Evolutionary conservation across 192 early-diverging fungal genomes (phyloP), one percentile per base, ranked within the genome.

Genomic region (Mortierella hygrophila): DNA sequence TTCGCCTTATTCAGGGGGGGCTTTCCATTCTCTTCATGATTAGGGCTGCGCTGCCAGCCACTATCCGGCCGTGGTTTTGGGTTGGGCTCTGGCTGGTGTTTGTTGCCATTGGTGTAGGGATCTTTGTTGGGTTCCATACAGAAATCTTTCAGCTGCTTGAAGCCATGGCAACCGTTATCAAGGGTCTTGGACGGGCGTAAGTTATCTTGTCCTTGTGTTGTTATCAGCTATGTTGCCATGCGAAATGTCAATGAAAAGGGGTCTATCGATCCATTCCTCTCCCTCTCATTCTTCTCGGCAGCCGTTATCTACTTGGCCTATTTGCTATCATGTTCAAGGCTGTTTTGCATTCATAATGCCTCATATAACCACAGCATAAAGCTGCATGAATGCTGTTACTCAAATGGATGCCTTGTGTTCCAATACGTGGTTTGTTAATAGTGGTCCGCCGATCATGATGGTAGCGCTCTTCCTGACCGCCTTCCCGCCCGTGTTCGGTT

Each of bases 401-500:
- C 49, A 6, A 52, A 52, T 49, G 47, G 16, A 49, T 49, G n/a
- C n/a, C n/a, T n/a, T n/a, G n/a, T n/a, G n/a, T 49, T 54, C 8
- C 6, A 49, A 11, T 29, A 73, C 72, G 72, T 35, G n/a, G 2
- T 21, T 35, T 47, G 44, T 38, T 20, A 35, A 73, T 80, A 85
- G 83, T 55, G 83, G 83, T 69, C 83, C 83, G 0, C 83, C 78
- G 1, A 71, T 85, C 52, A 85, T 85, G 70, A 85, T 85, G 83
- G 65, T 85, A 6, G 74, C 78, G 4, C 69, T 85, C 26, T 94
- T 93, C 80, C 37, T 92, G 10, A 92, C 93, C 11, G 93, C 92
- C 52, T 95, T 96, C 75, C 95, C 95, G 20, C 93, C 94, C 21
- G 71, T 95, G 69, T 74, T 94, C 75, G 94, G 94, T 3, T 95